Base-by-base conservation (phyloP, 148 eudicot species). In the Chenopodium album region DNA sequence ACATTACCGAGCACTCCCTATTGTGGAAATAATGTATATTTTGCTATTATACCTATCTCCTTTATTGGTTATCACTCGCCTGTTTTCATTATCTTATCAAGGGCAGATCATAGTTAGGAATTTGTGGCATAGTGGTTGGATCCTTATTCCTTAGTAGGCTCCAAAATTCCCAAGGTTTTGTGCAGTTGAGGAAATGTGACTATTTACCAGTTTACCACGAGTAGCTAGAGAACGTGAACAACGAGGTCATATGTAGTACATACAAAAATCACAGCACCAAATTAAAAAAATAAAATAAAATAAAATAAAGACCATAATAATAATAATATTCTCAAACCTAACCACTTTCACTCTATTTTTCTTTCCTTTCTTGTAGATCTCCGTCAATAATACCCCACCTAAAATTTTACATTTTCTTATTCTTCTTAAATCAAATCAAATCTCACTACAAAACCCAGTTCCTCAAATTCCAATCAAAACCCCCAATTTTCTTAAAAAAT, bases 391-490 rank as follows among this genome's bases (percentile, higher is more conserved):
- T 13, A 50, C 54, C 54, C 52, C 54, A 50, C 54, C 54, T 50
- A 9, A 2, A 50, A 11, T 23, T 26, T 54, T 67, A 20, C 46
- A 17, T 17, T 78, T 31, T 52, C 54, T 50, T 50, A 2, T 19
- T 70, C 48, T 74, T 46, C 66, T 23, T 41, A 5, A 41, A 41
- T 41, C 73, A 74, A 64, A 47, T 47, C 84, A 34, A 41, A 68
- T 26, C 65, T 59, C 4, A 19, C 4, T 13, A 0, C 9, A 14
- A 46, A 79, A 29, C 73, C 46, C 74, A 64, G 13, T 2, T 50
- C 54, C 12, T 77, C 71, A 66, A 34, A 22, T 28, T 77, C 32
- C 47, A 64, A 63, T 50, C 20, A 63, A 50, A 50, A 50, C 12
- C 12, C 54, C 13, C 44, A 41, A 41, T 41, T 41, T 41, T 41